Percentiles rank a stretch among this genome's conserved stretches.
These are phyloP conservation scores for Curvularia lunata DNA, from an alignment of 2,329 filamentous ascomycete genomes.

Conservation along the genomic window DNA sequence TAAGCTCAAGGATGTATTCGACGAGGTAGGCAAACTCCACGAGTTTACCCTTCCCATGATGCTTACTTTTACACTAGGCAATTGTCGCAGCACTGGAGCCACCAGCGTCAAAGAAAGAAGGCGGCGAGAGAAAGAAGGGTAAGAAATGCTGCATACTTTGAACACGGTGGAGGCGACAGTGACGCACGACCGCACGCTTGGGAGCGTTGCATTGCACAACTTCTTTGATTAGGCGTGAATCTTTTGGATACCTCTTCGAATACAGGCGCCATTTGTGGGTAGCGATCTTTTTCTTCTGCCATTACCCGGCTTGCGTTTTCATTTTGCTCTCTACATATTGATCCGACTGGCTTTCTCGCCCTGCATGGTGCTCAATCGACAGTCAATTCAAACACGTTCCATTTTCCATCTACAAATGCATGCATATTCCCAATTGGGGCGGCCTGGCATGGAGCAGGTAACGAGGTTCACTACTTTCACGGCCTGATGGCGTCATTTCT, in stretches of 20 bases:
- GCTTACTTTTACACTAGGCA: conserved; percentile 63
- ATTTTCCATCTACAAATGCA: background rate
- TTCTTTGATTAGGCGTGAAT: conserved; percentile 44
- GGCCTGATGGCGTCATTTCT: background rate
- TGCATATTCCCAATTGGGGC: background rate
- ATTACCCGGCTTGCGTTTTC: conserved; percentile 32
- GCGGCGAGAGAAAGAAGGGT: conserved; percentile 44
- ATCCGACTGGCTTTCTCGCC: background rate
- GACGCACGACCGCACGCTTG: conserved; percentile 23
- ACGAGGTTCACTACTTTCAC: conserved; percentile 2
- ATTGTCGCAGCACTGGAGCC: conserved; percentile 96
- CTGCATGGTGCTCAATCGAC: background rate
- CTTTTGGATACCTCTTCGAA: conserved; percentile 50
- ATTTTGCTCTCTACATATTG: conserved; percentile 16
- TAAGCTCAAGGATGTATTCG: conserved; percentile 98
- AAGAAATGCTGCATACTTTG: conserved; percentile 49
- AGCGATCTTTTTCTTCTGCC: conserved; percentile 45
- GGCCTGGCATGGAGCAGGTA: background rate
- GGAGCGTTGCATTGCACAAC: conserved; percentile 37
- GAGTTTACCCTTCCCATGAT: background rate
- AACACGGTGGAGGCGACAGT: conserved; percentile 11
- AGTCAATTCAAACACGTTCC: conserved; percentile 8
- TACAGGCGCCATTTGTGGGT: conserved; percentile 49
- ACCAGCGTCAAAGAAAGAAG: conserved; percentile 73
- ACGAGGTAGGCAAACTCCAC: conserved; percentile 72